These are phyloP conservation scores for Candida caryicola DNA, from an alignment of 805 yeast species.

Conservation along the genomic window DNA sequence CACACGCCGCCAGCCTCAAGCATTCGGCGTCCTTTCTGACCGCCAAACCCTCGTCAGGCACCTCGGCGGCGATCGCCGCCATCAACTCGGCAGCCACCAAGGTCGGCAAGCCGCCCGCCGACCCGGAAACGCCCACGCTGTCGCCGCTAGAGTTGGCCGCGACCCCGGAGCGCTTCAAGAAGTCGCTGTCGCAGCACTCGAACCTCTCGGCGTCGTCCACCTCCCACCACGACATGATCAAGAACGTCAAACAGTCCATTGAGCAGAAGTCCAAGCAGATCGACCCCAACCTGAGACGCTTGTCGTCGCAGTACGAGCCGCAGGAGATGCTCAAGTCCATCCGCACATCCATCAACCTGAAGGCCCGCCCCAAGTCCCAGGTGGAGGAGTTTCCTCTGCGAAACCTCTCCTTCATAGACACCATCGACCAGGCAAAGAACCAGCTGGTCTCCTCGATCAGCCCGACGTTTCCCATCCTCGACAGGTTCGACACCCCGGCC, in stretches of 20 bases:
- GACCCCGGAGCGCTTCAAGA: background rate
- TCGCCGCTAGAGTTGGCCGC: background rate
- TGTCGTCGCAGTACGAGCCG: slow-evolving; percentile 22
- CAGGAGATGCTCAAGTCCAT: slow-evolving; percentile 32
- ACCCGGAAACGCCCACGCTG: background rate
- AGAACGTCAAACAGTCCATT: slow-evolving; percentile 23
- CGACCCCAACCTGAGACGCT: slow-evolving; percentile 8
- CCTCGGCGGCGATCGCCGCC: background rate
- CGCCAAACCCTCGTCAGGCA: too few relatives aligned
- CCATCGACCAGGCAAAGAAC: slow-evolving; percentile 27
- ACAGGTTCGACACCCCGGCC: slow-evolving; percentile 9
- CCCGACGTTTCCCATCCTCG: background rate
- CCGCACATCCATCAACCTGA: slow-evolving; percentile 24
- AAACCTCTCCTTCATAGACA: slow-evolving; percentile 22
- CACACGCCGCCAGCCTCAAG: background rate
- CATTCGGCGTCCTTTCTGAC: too few relatives aligned
- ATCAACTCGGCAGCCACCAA: background rate
- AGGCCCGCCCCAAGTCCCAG: background rate
- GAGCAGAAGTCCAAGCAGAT: slow-evolving; percentile 16
- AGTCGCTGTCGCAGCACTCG: slow-evolving; percentile 3
- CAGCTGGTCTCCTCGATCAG: background rate
- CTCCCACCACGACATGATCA: slow-evolving; percentile 24
- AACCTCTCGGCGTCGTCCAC: slow-evolving; percentile 5
- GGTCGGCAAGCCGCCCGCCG: background rate
- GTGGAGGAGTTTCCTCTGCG: background rate